Base-by-base conservation (phyloP, 306 rosid species). In the Sicyos edulis region DNA sequence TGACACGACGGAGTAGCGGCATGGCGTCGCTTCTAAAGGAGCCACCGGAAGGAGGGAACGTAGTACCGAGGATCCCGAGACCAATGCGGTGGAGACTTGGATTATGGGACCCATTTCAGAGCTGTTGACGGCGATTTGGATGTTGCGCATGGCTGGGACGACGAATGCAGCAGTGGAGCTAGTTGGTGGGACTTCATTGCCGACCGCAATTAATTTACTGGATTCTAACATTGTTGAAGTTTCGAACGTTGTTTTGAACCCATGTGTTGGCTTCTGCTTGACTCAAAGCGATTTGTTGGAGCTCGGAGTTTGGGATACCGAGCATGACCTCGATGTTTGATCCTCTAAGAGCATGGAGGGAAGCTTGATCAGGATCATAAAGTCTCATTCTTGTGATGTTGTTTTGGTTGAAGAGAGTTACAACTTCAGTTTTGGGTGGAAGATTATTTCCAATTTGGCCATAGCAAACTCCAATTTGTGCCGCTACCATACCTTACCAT, bases 381-480 rank as follows among this genome's bases (percentile, higher is more conserved):
- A 83, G 72, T 40, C 93, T 45, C 83, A 84, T 76, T 57, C 84
- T 77, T 10, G 5, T 69, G 14, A 84, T 75, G 45, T 76, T 81
- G 54, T 74, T 17, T 75, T 82, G 85, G 0, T 79, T 74, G 74
- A 0, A 81, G 13, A 82, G 82, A 4, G 8, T 4, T 15, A 79
- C 73, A 1, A 86, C 89, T 79, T 88, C 88, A 47, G 45, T 5
- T 40, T 73, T 60, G 0, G 83, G 10, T 17, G 87, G 85, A 63
- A 86, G 78, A 75, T 82, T 20, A 34, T 81, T 19, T 12, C 80
- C 87, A 4, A 73, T 14, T 47, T 67, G 76, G 65, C 93, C 90
- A 72, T 88, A 88, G 34, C 87, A 82, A 47, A 88, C 87, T 15
- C 86, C 90, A 32, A 78, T 76, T 63, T 85, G 78, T 21, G 92